Conservation (phyloP, 1,139 yeast genomes). For the Suhomyces anneliseae region DNA sequence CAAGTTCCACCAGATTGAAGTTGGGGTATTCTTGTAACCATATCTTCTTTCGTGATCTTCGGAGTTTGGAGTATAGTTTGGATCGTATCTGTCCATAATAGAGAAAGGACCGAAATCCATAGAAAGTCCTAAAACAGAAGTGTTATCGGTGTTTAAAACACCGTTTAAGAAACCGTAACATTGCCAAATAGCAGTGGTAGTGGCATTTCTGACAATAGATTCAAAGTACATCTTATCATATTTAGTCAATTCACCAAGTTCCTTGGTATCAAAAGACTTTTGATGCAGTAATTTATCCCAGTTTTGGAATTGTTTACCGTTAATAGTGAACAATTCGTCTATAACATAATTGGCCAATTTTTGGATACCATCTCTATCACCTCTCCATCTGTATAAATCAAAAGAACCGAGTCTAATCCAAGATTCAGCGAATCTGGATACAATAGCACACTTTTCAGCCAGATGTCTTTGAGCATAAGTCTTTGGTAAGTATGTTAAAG, state of each 20-base stretch:
- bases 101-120: slow-evolving; percentile 96
- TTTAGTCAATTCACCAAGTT: slow-evolving; percentile 47
- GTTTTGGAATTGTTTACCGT: slow-evolving; percentile 36
- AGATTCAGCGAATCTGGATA: slow-evolving; percentile 76
- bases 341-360: slow-evolving; percentile 73
- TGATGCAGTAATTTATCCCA: slow-evolving; percentile 21
- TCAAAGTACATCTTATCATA: slow-evolving; percentile 76
- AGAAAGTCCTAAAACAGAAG: slow-evolving; percentile 80
- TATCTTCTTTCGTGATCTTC: slow-evolving; percentile 77
- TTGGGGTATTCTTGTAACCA: slow-evolving; percentile 78
- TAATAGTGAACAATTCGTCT: slow-evolving; percentile 54
- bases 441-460: slow-evolving; percentile 82
- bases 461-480: slow-evolving; percentile 73
- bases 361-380: slow-evolving; percentile 63
- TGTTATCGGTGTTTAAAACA: slow-evolving; percentile 91
- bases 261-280: slow-evolving; percentile 19
- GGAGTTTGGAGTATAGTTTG: slow-evolving; percentile 83
- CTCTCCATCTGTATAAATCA: slow-evolving; percentile 76
- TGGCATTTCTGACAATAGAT: slow-evolving; percentile 70
- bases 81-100: slow-evolving; percentile 81
- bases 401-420: slow-evolving; percentile 94
- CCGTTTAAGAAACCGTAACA: slow-evolving; percentile 92
- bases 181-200: slow-evolving; percentile 83
- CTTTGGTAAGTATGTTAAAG: slow-evolving; percentile 69
- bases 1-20: slow-evolving; percentile 92